phyloP scores from a whole-genome alignment of 2,329 filamentous ascomycete genomes.

The Claviceps pusilla region DNA sequence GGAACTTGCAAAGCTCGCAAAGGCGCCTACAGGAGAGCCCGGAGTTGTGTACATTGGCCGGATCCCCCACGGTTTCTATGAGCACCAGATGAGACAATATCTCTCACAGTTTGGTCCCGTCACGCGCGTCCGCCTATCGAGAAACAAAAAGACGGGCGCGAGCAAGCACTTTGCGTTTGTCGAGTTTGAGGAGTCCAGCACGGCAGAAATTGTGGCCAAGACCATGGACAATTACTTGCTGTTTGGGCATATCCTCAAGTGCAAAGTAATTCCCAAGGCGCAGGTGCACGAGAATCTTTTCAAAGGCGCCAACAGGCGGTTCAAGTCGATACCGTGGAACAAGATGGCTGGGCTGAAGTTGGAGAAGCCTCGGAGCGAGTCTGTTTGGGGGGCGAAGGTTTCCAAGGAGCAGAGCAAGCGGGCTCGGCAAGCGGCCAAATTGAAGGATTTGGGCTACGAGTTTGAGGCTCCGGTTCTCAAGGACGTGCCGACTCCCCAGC shows the following conservation, averaged over 20 bases:
- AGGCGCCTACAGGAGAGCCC: slow-evolving; percentile 35
- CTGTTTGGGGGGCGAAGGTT: slow-evolving; percentile 65
- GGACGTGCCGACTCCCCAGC: slow-evolving; percentile 27
- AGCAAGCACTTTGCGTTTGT: slow-evolving; percentile 93
- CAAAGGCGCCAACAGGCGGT: slow-evolving; percentile 80
- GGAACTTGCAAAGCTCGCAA: slow-evolving; percentile 28
- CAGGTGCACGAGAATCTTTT: slow-evolving; percentile 70
- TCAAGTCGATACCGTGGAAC: slow-evolving; percentile 78
- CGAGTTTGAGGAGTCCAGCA: slow-evolving; percentile 65
- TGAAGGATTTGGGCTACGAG: slow-evolving; percentile 72
- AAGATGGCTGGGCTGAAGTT: slow-evolving; percentile 67
- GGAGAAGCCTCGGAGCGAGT: slow-evolving; percentile 55
- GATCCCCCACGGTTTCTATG: slow-evolving; percentile 88
- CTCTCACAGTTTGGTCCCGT: slow-evolving; percentile 87
- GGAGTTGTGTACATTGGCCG: slow-evolving; percentile 84
- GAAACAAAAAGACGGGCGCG: slow-evolving; percentile 80
- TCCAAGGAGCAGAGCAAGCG: slow-evolving; percentile 58
- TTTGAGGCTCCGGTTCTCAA: slow-evolving; percentile 63
- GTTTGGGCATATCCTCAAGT: slow-evolving; percentile 86
- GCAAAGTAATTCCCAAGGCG: slow-evolving; percentile 60
- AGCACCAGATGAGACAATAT: slow-evolving; percentile 86
- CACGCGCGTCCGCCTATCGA: slow-evolving; percentile 61
- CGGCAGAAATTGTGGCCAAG: slow-evolving; percentile 79
- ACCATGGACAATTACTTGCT: slow-evolving; percentile 98
- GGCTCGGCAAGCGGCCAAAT: slow-evolving; percentile 51